Conservation (phyloP, 306 rosid genomes). For the Vicia sativa region DNA sequence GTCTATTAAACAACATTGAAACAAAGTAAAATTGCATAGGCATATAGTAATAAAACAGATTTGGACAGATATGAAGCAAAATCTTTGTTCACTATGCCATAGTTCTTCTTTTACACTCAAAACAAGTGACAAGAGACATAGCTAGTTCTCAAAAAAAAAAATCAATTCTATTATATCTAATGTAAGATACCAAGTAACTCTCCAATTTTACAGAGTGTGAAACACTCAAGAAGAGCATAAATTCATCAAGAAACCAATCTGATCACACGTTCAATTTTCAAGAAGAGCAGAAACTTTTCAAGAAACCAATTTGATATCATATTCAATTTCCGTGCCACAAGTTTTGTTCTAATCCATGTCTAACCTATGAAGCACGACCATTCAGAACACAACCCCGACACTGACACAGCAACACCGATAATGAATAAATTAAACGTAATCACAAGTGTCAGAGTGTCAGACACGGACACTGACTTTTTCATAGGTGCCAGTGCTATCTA, state of each 20-base stretch:
- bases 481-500: no score
- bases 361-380: no score
- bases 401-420: no score
- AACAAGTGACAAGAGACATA: slow-evolving; percentile 11
- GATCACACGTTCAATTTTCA: background rate
- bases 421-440: no score
- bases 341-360: background rate
- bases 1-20: no score
- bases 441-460: no score
- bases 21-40: background rate
- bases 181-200: background rate
- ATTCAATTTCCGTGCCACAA: background rate
- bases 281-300: background rate
- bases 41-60: background rate
- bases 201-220: background rate
- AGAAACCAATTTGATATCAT: background rate
- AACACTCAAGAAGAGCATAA: background rate
- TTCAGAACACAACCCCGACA: no score
- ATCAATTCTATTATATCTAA: background rate
- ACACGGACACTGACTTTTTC: no score
- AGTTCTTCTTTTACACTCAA: background rate
- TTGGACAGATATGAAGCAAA: background rate
- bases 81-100: background rate
- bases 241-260: background rate
- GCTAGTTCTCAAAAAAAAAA: background rate